Base-by-base conservation (phyloP, 768 basidiomycete genomes). In the Tricholoma hemisulphureum region DNA sequence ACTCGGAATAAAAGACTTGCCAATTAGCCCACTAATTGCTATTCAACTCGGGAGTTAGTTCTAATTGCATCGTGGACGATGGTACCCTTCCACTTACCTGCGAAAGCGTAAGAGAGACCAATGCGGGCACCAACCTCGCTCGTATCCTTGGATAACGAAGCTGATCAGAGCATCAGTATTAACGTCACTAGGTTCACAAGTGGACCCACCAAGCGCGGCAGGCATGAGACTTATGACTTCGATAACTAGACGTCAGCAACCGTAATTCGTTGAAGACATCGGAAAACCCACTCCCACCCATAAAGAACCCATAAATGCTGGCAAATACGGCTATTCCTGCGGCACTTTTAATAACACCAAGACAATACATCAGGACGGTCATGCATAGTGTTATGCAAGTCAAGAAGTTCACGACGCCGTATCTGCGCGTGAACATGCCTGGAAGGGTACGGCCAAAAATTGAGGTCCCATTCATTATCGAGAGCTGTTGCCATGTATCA, bases 391-490 rank as follows among this genome's bases (percentile, higher is more conserved):
- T 56, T 11, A 60, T 63, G 2, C 64, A 53, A 29, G 70, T 65
- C 55, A 69, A 53, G 34, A 67, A 61, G 62, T 72, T 73, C 16
- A 67, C 51, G 3, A 66, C 56, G 26, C 75, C 75, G 5, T 69
- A 56, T 18, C 49, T 55, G 55, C 70, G 67, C 9, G 71, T 72
- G 37, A 69, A 32, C 16, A 69, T 65, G 6, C 61, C 66, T 1
- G 73, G 70, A 1, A 67, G 26, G 21, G 73, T 51, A n/a, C 75
- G 72, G 5, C 63, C 65, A 26, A 61, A 20, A 3, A 83, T 65
- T 41, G 77, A 77, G 14, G 76, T 75, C 4, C 75, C 83, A 54
- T 85, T 87, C 21, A 86, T 61, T 26, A 87, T 76, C 0, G 83
- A 75, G 9, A 85, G 54, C 79, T 84, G 23, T 34, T 13, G 51